phyloP scores from a whole-genome alignment of 257 asterid genomes.

The Mentha longifolia region DNA sequence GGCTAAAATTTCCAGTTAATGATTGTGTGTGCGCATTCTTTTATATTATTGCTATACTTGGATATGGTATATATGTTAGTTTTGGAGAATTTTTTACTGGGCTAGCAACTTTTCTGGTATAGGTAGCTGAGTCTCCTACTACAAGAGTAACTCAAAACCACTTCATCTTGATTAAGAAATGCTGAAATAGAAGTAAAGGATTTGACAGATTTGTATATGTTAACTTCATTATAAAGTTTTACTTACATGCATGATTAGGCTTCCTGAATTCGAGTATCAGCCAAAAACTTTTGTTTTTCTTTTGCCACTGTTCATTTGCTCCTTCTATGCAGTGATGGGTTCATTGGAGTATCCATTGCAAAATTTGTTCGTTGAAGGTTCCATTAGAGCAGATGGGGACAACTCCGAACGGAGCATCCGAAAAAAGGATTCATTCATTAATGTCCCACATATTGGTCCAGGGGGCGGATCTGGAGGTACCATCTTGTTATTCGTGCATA shows the following conservation, averaged over 20 bases:
- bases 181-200: constrained; percentile 7
- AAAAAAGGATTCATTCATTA: constrained; percentile 32
- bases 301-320: constrained; percentile 22
- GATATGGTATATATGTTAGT: constrained; percentile 11
- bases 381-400: constrained; percentile 81
- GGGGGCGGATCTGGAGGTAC: constrained; percentile 99
- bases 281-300: background rate
- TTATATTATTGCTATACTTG: constrained; percentile 21
- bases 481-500: constrained; percentile 72
- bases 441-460: constrained; percentile 48
- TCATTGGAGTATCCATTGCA: constrained; percentile 77
- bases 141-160: background rate
- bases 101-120: constrained; percentile 14
- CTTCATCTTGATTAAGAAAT: constrained; percentile 25
- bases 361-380: constrained; percentile 69
- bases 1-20: constrained; percentile 39
- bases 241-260: constrained; percentile 9
- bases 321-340: constrained; percentile 79
- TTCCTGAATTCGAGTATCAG: constrained; percentile 1
- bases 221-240: background rate
- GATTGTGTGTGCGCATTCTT: background rate
- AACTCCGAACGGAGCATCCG: constrained; percentile 45
- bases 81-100: background rate
- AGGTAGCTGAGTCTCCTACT: constrained; percentile 2
- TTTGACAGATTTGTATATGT: constrained; percentile 7